Base-by-base conservation (phyloP, 495 filamentous ascomycete species). In the Parachaetomium inaequale region DNA sequence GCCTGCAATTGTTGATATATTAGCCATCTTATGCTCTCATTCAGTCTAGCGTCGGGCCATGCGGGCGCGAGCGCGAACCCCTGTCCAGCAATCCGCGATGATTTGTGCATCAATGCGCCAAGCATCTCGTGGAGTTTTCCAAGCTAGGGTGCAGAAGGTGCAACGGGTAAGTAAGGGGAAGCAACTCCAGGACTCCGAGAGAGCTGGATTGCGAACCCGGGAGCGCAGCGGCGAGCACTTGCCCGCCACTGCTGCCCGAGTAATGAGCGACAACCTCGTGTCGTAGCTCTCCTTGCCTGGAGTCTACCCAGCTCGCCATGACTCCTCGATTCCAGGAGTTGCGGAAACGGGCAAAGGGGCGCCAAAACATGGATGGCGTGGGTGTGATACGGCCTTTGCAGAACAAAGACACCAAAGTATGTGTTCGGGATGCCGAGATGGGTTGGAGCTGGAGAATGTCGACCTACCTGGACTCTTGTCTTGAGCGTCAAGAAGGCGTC, bases 401-500 rank as follows among this genome's bases (percentile, higher is more conserved):
- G 36, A 10, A 40, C 14, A 2, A 26, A 36, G 15, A 7, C 14
- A 15, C 23, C 25, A n/a, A 21, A 29, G 4, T 23, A 26, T 43
- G 26, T n/a, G 5, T n/a, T 3, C 14, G 8, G 38, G 51, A 34
- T 36, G 38, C 7, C 26, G 7, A 51, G 19, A 7, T 5, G 1
- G 15, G 19, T 25, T 21, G 25, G 10, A 56, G 23, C 45, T 15
- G 55, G 58, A 66, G 56, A 54, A 51, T 4, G 28, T 50, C 56
- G 56, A 73, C 81, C 61, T 82, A 87, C 86, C 77, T 98, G 93
- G 52, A 98, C 94, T 73, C 92, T 83, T 43, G 94, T 98, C 71
- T 90, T 91, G 42, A 98, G 82, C 23, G 94, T 98, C 75, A 98
- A 76, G 70, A 90, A 97, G 19, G 94, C 93, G 72, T 98, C 93